These are phyloP conservation scores for Cladosporium sp. DNA, from an alignment of 2,329 filamentous ascomycete genomes.

Conservation along the genomic window DNA sequence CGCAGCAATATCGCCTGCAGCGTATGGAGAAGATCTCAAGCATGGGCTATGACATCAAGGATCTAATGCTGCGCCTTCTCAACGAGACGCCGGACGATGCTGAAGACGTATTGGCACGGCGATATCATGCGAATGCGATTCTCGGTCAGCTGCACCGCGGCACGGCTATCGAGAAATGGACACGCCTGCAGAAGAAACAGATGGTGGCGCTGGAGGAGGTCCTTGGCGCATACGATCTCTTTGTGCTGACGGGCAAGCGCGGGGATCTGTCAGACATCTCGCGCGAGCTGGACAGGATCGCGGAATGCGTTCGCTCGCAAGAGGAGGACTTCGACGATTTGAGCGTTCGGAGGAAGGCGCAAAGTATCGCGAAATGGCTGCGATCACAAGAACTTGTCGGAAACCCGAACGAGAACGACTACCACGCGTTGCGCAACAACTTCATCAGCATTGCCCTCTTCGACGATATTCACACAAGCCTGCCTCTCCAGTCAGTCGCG, in stretches of 20 bases:
- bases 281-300: slow-evolving; percentile 61
- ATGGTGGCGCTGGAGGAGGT: slow-evolving; percentile 65
- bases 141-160: slow-evolving; percentile 77
- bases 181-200: slow-evolving; percentile 48
- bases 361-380: slow-evolving; percentile 67
- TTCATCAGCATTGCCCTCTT: slow-evolving; percentile 79
- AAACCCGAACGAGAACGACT: slow-evolving; percentile 56
- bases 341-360: slow-evolving; percentile 63
- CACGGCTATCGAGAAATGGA: slow-evolving; percentile 76
- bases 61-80: slow-evolving; percentile 65
- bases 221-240: slow-evolving; percentile 83
- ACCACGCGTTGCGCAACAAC: slow-evolving; percentile 79
- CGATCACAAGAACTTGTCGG: slow-evolving; percentile 65
- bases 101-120: slow-evolving; percentile 73
- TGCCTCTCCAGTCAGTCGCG: slow-evolving; percentile 80
- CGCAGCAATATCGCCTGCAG: slow-evolving; percentile 64
- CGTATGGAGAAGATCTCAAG: slow-evolving; percentile 67
- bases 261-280: slow-evolving; percentile 67
- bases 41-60: slow-evolving; percentile 83
- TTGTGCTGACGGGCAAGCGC: slow-evolving; percentile 68
- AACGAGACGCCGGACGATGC: slow-evolving; percentile 54
- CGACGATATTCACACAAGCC: slow-evolving; percentile 67
- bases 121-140: slow-evolving; percentile 69
- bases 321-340: slow-evolving; percentile 52
- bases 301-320: slow-evolving; percentile 50